Evolutionary conservation across 108 stramenopile genomes (phyloP), one percentile per base, ranked within the genome.

Genomic region (Skeletonema tropicum): DNA sequence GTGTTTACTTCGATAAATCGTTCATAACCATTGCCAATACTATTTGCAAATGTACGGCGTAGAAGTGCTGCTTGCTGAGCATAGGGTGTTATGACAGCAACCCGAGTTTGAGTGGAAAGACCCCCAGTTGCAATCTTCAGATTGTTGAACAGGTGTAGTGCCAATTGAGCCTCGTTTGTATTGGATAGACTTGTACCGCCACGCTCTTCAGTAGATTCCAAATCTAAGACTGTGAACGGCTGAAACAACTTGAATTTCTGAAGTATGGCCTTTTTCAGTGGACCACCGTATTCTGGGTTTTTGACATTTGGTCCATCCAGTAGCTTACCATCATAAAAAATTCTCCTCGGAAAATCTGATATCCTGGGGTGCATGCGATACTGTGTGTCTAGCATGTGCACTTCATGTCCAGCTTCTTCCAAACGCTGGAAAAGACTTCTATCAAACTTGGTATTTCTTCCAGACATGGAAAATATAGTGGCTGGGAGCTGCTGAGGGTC

Each of bases 401-500:
- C 92, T 11, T 89, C 81, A 76, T 97, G 90, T 0, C 97, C 96
- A 15, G 93, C 91, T 55, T 92, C 97, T 75, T 97, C 97, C 46
- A 99, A 76, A 7, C 99, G 85, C 69, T 98, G 96, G 68, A 99
- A 99, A 3, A 99, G 88, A 64, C 92, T 94, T 23, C 98, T 82
- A 62, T 98, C 97, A 66, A 95, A 98, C 29, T 94, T 96, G 13
- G 88, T 82, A 58, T 75, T 79, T 30, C 89, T 80, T 17, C 95
- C 98, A 0, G 88, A 88, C 30, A 91, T 82, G 45, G 91, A 88
- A 67, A 99, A 96, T 5, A 99, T 95, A 10, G 98, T 99, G 7
- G 99, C 98, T 17, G 98, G 97, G n/a, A 99, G 87, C 74, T 99
- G 98, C 68, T 97, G 89, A 4, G 88, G 74, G 80, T 99, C 99